Evolutionary conservation across 495 filamentous ascomycete species (phyloP), one percentile per base, ranked within the genome.

Genomic region (Aspergillus nanangensis): DNA sequence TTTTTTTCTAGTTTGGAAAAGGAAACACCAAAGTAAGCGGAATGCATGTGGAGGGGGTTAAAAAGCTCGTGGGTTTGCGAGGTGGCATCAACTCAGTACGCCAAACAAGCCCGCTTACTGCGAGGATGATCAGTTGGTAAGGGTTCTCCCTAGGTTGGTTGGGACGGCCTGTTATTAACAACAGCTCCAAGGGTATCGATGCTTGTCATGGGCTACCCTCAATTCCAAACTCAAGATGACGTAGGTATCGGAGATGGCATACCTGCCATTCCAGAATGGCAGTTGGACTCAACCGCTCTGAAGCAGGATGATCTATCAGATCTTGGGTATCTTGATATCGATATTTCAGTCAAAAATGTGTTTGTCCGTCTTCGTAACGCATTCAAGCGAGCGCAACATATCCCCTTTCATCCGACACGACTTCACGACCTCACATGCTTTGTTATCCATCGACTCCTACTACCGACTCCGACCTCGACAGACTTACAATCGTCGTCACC

Each of bases 41-140:
- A 48, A 73, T 74, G 63, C 75, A 79, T 45, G 57, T 77, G n/a
- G 60, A 71, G n/a, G 74, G 71, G 4, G 67, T 73, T 3, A 77
- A 71, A 48, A 55, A 53, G 19, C 52, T 79, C 19, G 70, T 77
- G 19, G 41, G 51, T 8, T 40, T 77, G 44, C 53, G 75, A 53
- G 75, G 74, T n/a, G 74, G 73, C 3, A 71, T 77, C 38, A 60
- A 61, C 35, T 41, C 61, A 31, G 61, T 77, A 3, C 61, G 65
- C 35, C 67, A 70, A 27, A 74, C 70, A 0, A 76, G 68, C 38
- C 71, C 73, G 1, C 59, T 79, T 3, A 77, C 74, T 0, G 74
- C 73, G 21, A 64, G 72, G 45, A 79, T 77, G 73, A 51, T 77
- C 7, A 63, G 62, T 45, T 77, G 75, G 75, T 77, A 52, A 63